These are phyloP conservation scores for Penicillium occitanis DNA, from an alignment of 2,329 filamentous ascomycete genomes.

Conservation along the genomic window DNA sequence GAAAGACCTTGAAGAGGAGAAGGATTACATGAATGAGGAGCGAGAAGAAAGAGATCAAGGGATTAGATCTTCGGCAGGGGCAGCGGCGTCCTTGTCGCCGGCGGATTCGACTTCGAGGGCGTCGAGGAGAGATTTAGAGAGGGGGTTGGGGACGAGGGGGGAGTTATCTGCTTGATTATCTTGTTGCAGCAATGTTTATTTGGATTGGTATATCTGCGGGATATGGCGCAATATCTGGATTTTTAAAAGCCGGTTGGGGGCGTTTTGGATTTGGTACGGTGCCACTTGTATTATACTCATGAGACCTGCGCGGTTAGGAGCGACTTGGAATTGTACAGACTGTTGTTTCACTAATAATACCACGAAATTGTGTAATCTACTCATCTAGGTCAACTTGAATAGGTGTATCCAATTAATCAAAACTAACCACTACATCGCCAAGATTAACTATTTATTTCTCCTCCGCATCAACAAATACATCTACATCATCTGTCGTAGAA, in stretches of 20 bases:
- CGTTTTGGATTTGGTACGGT: neutral
- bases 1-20: slow-evolving; percentile 48
- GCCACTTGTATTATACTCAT: neutral
- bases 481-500: slow-evolving; percentile 40
- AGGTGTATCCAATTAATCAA: slow-evolving; percentile 3
- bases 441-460: slow-evolving; percentile 25
- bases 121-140: slow-evolving; percentile 36
- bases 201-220: neutral
- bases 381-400: neutral
- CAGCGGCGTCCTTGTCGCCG: neutral
- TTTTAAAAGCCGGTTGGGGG: neutral
- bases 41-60: slow-evolving; percentile 41
- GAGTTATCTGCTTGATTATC: slow-evolving; percentile 37
- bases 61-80: slow-evolving; percentile 6
- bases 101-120: slow-evolving; percentile 15
- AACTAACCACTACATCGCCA: neutral
- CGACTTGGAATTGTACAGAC: neutral
- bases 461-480: slow-evolving; percentile 48
- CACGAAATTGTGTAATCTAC: neutral
- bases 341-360: neutral
- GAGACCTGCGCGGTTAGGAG: neutral
- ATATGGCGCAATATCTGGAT: slow-evolving; percentile 5
- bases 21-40: slow-evolving; percentile 39
- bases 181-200: neutral
- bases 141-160: slow-evolving; percentile 35